These are phyloP conservation scores for Daldinia vernicosa DNA, from an alignment of 495 filamentous ascomycete genomes.

Conservation along the genomic window DNA sequence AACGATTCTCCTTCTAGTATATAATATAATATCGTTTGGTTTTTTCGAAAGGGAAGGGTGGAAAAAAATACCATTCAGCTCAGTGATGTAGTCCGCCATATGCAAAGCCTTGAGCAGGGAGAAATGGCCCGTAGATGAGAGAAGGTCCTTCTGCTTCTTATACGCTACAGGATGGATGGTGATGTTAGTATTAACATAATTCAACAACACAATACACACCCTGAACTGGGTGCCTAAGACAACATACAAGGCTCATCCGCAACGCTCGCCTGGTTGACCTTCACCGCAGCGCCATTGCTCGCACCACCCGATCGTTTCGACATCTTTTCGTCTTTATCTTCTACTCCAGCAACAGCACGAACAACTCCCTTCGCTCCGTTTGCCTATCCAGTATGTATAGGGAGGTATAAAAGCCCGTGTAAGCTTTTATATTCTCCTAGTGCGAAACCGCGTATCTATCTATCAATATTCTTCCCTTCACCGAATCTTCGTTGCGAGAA, in stretches of 20 bases:
- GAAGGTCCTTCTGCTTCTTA: slow-evolving; percentile 87
- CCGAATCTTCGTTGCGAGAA: not conserved
- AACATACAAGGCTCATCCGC: slow-evolving; percentile 47
- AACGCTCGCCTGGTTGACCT: slow-evolving; percentile 31
- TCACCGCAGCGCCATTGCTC: slow-evolving; percentile 52
- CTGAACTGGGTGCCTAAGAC: not conserved
- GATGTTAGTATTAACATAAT: slow-evolving; percentile 15
- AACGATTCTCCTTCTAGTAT: not conserved
- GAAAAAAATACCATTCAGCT: slow-evolving; percentile 81
- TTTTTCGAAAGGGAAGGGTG: slow-evolving; percentile 47
- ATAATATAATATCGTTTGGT: not conserved
- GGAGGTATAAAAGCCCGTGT: not conserved
- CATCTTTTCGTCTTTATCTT: slow-evolving; percentile 44
- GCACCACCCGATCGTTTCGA: slow-evolving; percentile 59
- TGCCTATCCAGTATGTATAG: too few species aligned
- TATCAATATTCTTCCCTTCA: not conserved
- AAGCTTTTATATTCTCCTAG: not conserved
- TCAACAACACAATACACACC: not conserved
- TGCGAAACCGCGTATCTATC: not conserved
- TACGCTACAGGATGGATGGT: slow-evolving; percentile 58
- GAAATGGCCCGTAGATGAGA: slow-evolving; percentile 77
- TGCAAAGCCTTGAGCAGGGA: slow-evolving; percentile 80
- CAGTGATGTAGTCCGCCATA: slow-evolving; percentile 93
- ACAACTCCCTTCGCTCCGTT: not conserved
- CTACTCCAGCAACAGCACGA: not conserved